Evolutionary conservation across 306 rosid species (phyloP).

Genomic region (Gillenia trifoliata): DNA sequence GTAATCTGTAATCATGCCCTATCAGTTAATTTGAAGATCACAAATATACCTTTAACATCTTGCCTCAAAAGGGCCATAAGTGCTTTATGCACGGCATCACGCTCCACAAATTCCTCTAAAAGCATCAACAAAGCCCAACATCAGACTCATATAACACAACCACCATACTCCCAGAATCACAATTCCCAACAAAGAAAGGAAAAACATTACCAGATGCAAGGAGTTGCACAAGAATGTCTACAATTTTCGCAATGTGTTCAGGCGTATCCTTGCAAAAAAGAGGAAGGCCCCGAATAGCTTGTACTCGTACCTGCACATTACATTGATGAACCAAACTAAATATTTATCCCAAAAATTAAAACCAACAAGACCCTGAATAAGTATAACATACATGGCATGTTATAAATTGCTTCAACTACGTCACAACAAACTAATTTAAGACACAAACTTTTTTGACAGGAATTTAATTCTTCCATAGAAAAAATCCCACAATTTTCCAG

Average conservation of each 20-base stretch:
- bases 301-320: constrained; percentile 80
- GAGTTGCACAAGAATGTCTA: constrained; percentile 89
- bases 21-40: neutral
- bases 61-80: constrained; percentile 93
- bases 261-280: constrained; percentile 98
- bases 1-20: neutral
- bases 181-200: neutral
- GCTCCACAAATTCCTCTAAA: constrained; percentile 96
- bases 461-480: neutral
- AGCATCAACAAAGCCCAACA: constrained; percentile 14
- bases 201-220: constrained; percentile 61
- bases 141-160: constrained; percentile 30
- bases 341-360: neutral
- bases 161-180: neutral
- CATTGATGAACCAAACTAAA: constrained; percentile 9
- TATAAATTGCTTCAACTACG: neutral
- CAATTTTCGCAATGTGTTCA: constrained; percentile 79
- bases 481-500: neutral
- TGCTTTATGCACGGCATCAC: constrained; percentile 96
- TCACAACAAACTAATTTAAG: neutral
- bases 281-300: constrained; percentile 95
- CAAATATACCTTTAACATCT: constrained; percentile 80
- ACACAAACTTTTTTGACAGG: neutral
- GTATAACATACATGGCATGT: neutral
- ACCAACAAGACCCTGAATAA: neutral